Base-by-base conservation (phyloP, 177 flowering plant species). In the Vitis hybrid region DNA sequence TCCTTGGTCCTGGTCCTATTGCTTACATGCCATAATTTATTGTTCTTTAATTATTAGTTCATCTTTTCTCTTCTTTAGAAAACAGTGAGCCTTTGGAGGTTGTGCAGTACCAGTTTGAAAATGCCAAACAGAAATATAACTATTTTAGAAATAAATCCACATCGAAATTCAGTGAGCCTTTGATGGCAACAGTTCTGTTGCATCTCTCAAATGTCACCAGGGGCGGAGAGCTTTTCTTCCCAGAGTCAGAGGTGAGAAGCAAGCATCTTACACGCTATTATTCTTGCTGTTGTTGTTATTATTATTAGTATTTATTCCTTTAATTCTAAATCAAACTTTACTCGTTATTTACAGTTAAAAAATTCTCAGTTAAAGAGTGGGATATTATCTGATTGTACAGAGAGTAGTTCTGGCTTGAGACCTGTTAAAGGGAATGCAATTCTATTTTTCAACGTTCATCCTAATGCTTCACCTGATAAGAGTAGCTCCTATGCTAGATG, bases 191-290 rank as follows among this genome's bases (percentile, higher is more conserved):
- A 12, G 88, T 93, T 12, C 52, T 95, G 20, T 75, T 95, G 73
- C 91, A 83, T 81, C 89, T 95, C 20, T 90, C 98, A 49, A 85
- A 88, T 77, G 92, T 81, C 65, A 79, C 77, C 17, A 74, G 61
- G 13, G 99, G 98, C 55, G 99, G 99, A 50, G 86, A 89, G 71
- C 79, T 87, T 60, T 79, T 85, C 65, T 93, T 93, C 65, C 92
- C 89, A 4, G 49, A 80, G 13, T 80, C 92, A 61, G 75, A 88
- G 92, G 99, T 91, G 65, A 81, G 87, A 21, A 53, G 66, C 27
- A 63, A 69, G 52, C 62, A 46, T 27, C 35, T 21, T 13, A 41
- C n/a, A 9, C 2, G 12, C 11, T 64, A 11, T 15, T 27, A 12
- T 59, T 65, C 51, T 46, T 17, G 6, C 52, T 52, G 41, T 15